These are phyloP conservation scores for Monosporozyma unispora DNA, from an alignment of 805 yeast species.

Conservation along the genomic window DNA sequence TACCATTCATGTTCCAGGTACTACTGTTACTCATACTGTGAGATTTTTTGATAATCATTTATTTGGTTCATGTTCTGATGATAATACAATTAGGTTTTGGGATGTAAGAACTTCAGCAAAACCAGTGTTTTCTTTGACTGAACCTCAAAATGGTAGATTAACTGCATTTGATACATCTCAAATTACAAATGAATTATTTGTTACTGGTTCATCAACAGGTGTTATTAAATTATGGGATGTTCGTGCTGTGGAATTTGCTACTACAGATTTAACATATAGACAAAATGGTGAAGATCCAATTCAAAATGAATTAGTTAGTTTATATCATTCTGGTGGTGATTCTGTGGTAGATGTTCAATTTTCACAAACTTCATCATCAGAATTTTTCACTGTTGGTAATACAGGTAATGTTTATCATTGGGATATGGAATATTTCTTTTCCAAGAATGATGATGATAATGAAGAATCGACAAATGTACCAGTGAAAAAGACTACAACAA, in stretches of 20 bases:
- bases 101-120: slow-evolving; percentile 24
- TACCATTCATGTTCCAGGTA: slow-evolving; percentile 23
- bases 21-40: slow-evolving; percentile 25
- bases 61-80: slow-evolving; percentile 28
- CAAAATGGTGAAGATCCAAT: slow-evolving; percentile 25
- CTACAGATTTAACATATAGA: slow-evolving; percentile 18
- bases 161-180: slow-evolving; percentile 25
- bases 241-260: slow-evolving; percentile 23
- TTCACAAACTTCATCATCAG: slow-evolving; percentile 23
- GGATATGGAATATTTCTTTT: slow-evolving; percentile 32
- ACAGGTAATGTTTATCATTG: slow-evolving; percentile 30
- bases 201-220: slow-evolving; percentile 28
- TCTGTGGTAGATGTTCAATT: slow-evolving; percentile 27
- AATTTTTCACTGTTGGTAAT: slow-evolving; percentile 26
- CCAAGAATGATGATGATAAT: slow-evolving; percentile 37
- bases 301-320: slow-evolving; percentile 20
- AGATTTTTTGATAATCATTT: slow-evolving; percentile 26
- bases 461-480: slow-evolving; percentile 24
- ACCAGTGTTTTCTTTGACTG: slow-evolving; percentile 20
- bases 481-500: neutral
- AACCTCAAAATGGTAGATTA: slow-evolving; percentile 23
- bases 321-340: slow-evolving; percentile 28
- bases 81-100: slow-evolving; percentile 26
- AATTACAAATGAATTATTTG: slow-evolving; percentile 22
- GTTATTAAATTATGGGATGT: slow-evolving; percentile 29